These are phyloP conservation scores for Fusarium clavum DNA, from an alignment of 2,329 filamentous ascomycete species.

Conservation along the genomic window DNA sequence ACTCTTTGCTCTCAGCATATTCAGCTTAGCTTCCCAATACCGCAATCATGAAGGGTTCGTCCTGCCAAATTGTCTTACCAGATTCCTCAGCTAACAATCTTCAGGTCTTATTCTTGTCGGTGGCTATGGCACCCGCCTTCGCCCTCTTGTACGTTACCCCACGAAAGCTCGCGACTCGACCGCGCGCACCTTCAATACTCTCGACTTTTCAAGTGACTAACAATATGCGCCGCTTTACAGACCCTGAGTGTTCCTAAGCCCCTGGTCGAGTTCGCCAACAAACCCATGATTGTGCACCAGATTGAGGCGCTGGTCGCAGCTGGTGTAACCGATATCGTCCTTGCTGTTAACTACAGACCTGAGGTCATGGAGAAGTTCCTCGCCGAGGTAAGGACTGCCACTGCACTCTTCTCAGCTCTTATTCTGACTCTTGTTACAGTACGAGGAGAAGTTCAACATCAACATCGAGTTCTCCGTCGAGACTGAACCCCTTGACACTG, in stretches of 20 bases:
- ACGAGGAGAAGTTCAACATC: slow-evolving; percentile 91
- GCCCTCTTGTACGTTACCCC: slow-evolving; percentile 81
- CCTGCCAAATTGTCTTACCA: neutral
- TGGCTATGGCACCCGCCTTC: slow-evolving; percentile 97
- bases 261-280: slow-evolving; percentile 97
- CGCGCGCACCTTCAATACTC: slow-evolving; percentile 16
- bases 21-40: slow-evolving; percentile 37
- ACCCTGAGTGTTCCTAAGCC: slow-evolving; percentile 98
- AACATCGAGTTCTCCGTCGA: slow-evolving; percentile 98
- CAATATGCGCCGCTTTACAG: slow-evolving; percentile 58
- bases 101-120: slow-evolving; percentile 97
- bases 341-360: slow-evolving; percentile 98
- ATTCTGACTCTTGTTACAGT: slow-evolving; percentile 61
- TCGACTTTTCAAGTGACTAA: slow-evolving; percentile 34
- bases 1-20: slow-evolving; percentile 33
- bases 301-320: slow-evolving; percentile 93
- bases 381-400: slow-evolving; percentile 74
- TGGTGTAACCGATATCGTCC: slow-evolving; percentile 96
- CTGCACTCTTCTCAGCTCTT: neutral
- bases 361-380: slow-evolving; percentile 97
- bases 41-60: slow-evolving; percentile 55
- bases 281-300: slow-evolving; percentile 99
- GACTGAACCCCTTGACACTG: slow-evolving; percentile 93
- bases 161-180: slow-evolving; percentile 27
- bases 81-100: slow-evolving; percentile 33